Evolutionary conservation across 225 moss, liverwort and hornwort genomes (phyloP).

Genomic region (Marchantia paleacea): DNA sequence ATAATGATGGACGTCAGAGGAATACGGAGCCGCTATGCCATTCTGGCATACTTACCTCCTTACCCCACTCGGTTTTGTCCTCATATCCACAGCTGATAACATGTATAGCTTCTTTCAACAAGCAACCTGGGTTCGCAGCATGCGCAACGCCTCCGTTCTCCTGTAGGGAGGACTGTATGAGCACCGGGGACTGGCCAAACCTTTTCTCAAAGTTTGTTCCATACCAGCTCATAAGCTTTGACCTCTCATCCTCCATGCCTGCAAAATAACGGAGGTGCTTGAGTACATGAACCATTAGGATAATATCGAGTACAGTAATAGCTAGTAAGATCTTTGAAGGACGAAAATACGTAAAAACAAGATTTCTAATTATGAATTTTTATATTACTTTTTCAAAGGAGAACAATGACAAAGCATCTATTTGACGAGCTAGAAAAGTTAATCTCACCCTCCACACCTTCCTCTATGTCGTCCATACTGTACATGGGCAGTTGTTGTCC

Average conservation of each 20-base stretch:
- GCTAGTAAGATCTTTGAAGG: no score
- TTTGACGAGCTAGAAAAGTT: background rate
- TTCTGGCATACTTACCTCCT: constrained; percentile 49
- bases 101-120: constrained; percentile 86
- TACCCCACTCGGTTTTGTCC: constrained; percentile 94
- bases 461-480: constrained; percentile 71
- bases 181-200: constrained; percentile 79
- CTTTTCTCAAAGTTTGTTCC: constrained; percentile 68
- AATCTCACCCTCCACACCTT: constrained; percentile 60
- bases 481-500: constrained; percentile 55
- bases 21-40: background rate
- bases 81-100: constrained; percentile 93
- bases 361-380: background rate
- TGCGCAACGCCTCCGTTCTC: constrained; percentile 72
- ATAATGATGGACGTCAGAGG: background rate
- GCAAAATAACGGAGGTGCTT: background rate
- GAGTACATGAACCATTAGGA: background rate
- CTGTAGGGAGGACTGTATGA: constrained; percentile 61
- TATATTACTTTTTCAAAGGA: no score
- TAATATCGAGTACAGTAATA: no score
- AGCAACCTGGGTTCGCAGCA: constrained; percentile 54
- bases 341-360: background rate
- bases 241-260: constrained; percentile 73
- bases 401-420: no score
- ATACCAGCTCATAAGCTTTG: constrained; percentile 62